A percentile compares a stretch with the other conserved stretches of the same genome.
These are phyloP conservation scores for Primulina huaijiensis DNA, from an alignment of 257 asterid species.

Conservation along the genomic window DNA sequence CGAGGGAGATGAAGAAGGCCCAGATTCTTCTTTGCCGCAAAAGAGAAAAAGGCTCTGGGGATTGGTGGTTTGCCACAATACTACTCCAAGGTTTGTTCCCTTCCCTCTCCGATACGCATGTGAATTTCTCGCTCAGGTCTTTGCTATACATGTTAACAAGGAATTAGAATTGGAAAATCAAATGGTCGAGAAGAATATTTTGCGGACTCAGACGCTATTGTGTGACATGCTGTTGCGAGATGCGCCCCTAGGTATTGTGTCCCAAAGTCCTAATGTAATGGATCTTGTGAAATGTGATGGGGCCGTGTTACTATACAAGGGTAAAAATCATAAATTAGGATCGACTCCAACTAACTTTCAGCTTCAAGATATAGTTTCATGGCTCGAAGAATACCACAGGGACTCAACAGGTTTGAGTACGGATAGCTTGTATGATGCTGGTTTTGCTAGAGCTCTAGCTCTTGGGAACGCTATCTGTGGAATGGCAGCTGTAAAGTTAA, in stretches of 20 bases:
- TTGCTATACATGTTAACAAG: conserved; percentile 86
- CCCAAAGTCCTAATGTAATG: conserved; percentile 85
- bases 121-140: conserved; percentile 91
- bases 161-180: conserved; percentile 79
- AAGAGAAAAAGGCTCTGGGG: conserved; percentile 91
- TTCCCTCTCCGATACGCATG: conserved; percentile 95
- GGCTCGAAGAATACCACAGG: conserved; percentile 80
- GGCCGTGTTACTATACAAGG: conserved; percentile 60
- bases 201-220: conserved; percentile 77
- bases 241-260: conserved; percentile 80
- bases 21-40: conserved; percentile 50
- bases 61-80: conserved; percentile 87
- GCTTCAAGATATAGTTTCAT: conserved; percentile 67
- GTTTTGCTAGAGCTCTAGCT: conserved; percentile 83
- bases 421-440: conserved; percentile 86
- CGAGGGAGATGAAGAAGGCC: conserved; percentile 68
- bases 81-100: conserved; percentile 89
- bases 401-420: conserved; percentile 92
- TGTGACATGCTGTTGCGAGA: conserved; percentile 91
- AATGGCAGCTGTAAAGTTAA: conserved; percentile 89
- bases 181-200: conserved; percentile 78
- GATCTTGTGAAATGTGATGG: conserved; percentile 91
- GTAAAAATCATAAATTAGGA: conserved; percentile 53
- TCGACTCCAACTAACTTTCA: conserved; percentile 64
- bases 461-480: conserved; percentile 82